Evolutionary conservation across 2,329 filamentous ascomycete genomes (phyloP), one percentile per base, ranked within the genome.

Genomic region (Alternaria triticimaculans): DNA sequence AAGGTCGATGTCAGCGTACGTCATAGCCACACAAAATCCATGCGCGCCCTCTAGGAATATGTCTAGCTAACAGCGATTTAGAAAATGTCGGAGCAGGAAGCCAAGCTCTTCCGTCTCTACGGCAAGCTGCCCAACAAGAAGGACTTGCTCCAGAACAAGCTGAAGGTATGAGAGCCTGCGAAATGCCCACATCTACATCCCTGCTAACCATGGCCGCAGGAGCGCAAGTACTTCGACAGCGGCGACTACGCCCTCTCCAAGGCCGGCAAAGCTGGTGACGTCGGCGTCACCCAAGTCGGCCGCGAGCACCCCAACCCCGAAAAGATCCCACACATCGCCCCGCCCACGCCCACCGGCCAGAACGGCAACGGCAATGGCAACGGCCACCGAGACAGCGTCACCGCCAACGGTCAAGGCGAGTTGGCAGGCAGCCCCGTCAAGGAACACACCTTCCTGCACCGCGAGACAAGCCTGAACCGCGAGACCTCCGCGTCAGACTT

Each of bases 61-160:
- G 53, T 26, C 43, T 2, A 18, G 62, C 73, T 77, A 65, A 78
- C 43, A 26, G 58, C 45, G 56, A 45, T 46, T 62, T 80, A 98
- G 96, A 92, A 93, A 72, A 88, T 99, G 82, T 92, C 92, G 58
- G 91, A 94, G 66, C 96, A 99, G 77, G 96, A 99, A 87, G 94
- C 97, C 83, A 92, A 93, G 68, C 90, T 98, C 78, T 96, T 98
- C 87, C 92, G 94, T 71, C 90, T 98, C 70, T 99, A 99, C 82
- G 96, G 96, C 83, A 98, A 98, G 84, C 90, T 98, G 65, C 96
- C 96, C 69, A 97, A 92, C 82, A 96, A 96, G 82, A 96, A 94
- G 81, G 95, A 97, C 82, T 88, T 97, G 77, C 90, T 98, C 75
- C 94, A 96, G 86, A 98, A 98, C 86, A 97, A 98, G 80, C 89